Conservation (phyloP, 345 rosid species). For the Linum tenue region DNA sequence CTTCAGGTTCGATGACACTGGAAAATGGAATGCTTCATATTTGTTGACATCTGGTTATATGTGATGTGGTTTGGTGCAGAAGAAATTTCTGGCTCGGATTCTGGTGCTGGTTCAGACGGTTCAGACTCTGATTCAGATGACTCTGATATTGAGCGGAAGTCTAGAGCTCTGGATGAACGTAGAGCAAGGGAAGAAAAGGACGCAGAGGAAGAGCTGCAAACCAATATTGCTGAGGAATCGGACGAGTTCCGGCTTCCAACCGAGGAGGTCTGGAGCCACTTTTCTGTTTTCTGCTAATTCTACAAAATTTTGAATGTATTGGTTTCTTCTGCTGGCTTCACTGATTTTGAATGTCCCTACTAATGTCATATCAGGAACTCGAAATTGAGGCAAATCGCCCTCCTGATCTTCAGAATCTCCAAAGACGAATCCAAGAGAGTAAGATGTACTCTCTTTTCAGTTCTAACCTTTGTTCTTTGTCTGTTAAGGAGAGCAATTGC, state of each 20-base stretch:
- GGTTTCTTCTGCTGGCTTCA: constrained; percentile 1
- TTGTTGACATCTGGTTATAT: not conserved
- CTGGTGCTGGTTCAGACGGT: constrained; percentile 16
- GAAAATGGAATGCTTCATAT: not conserved
- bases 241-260: constrained; percentile 84
- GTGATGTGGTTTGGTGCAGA: constrained; percentile 14
- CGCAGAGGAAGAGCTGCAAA: constrained; percentile 46
- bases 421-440: constrained; percentile 78
- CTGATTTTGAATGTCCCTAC: not conserved
- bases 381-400: constrained; percentile 66
- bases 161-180: constrained; percentile 42
- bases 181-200: constrained; percentile 36
- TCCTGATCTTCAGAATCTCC: constrained; percentile 65
- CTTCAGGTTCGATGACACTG: not conserved
- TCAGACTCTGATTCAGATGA: constrained; percentile 36
- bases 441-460: constrained; percentile 20
- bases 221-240: constrained; percentile 48
- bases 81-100: constrained; percentile 16
- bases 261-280: constrained; percentile 39
- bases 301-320: constrained; percentile 7
- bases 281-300: not conserved
- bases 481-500: not conserved
- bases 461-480: constrained; percentile 2
- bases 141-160: constrained; percentile 40
- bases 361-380: constrained; percentile 46